Evolutionary conservation across 352 stramenopile species (phyloP).

Genomic region (Blastocystis sp.): DNA sequence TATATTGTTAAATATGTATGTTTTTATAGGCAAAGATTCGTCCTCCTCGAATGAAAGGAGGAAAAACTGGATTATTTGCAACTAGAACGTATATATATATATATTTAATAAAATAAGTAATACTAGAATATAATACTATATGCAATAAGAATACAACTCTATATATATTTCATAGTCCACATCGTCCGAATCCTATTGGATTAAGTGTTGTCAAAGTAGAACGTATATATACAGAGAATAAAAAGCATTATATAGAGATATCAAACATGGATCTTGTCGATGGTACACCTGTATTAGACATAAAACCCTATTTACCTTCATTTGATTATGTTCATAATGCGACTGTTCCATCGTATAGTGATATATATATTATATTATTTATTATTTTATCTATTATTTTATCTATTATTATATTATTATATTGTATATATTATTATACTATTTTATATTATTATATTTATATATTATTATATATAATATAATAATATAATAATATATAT

Average conservation of each 20-base stretch:
- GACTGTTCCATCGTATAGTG: slow-evolving; percentile 11
- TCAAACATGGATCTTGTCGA: slow-evolving; percentile 63
- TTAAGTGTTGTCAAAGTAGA: slow-evolving; percentile 58
- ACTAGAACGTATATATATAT: slow-evolving; percentile 61
- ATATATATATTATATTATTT: no score
- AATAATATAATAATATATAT: no score
- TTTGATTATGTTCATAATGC: slow-evolving; percentile 38
- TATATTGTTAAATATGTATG: no score
- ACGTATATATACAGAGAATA: slow-evolving; percentile 46
- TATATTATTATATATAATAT: no score
- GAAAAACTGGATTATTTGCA: slow-evolving; percentile 63
- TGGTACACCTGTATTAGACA: slow-evolving; percentile 61
- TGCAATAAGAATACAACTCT: no score
- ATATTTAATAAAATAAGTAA: no score
- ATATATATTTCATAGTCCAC: no score
- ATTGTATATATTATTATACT: no score
- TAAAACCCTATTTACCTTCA: slow-evolving; percentile 59
- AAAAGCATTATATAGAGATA: slow-evolving; percentile 47
- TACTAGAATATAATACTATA: no score
- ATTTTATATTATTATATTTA: no score
- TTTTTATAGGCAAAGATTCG: slow-evolving; percentile 36
- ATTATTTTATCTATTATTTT: no score
- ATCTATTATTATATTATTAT: no score
- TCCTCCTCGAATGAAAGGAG: slow-evolving; percentile 48
- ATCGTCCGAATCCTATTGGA: slow-evolving; percentile 60